These are phyloP conservation scores for Daldinia eschscholtzii DNA, from an alignment of 2,329 filamentous ascomycete genomes.

Conservation along the genomic window DNA sequence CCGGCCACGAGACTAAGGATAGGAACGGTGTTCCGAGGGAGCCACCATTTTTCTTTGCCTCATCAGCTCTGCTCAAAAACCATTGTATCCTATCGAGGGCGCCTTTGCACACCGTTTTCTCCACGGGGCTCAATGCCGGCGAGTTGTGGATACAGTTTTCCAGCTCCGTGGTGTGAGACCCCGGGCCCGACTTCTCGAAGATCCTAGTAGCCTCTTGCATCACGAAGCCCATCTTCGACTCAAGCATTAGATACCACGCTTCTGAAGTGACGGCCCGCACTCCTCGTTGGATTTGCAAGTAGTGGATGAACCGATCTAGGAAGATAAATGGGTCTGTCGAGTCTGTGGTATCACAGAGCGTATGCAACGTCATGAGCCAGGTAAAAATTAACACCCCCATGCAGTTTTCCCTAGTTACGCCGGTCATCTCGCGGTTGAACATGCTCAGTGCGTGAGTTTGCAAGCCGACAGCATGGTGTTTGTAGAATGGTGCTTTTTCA, in stretches of 20 bases:
- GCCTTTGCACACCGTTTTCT: conserved; percentile 23
- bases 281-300: conserved; percentile 31
- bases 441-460: conserved; percentile 34
- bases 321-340: conserved; percentile 17
- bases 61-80: conserved; percentile 22
- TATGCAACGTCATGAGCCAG: conserved; percentile 35
- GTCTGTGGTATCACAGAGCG: conserved; percentile 22
- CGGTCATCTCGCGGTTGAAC: conserved; percentile 33
- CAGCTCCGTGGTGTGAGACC: conserved; percentile 26
- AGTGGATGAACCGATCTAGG: conserved; percentile 30
- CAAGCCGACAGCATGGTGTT: conserved; percentile 33
- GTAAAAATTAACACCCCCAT: conserved; percentile 23
- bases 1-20: conserved; percentile 32
- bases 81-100: conserved; percentile 33
- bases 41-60: neutral
- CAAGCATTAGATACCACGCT: conserved; percentile 28
- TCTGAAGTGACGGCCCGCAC: conserved; percentile 16
- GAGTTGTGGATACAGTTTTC: conserved; percentile 19
- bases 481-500: conserved; percentile 25
- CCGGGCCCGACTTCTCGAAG: conserved; percentile 8
- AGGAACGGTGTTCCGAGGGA: conserved; percentile 15
- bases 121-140: conserved; percentile 8
- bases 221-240: conserved; percentile 31
- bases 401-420: conserved; percentile 31
- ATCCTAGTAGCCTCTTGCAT: conserved; percentile 3